phyloP scores from a whole-genome alignment of 805 yeast genomes.

The Starmerella gropengiesseri region DNA sequence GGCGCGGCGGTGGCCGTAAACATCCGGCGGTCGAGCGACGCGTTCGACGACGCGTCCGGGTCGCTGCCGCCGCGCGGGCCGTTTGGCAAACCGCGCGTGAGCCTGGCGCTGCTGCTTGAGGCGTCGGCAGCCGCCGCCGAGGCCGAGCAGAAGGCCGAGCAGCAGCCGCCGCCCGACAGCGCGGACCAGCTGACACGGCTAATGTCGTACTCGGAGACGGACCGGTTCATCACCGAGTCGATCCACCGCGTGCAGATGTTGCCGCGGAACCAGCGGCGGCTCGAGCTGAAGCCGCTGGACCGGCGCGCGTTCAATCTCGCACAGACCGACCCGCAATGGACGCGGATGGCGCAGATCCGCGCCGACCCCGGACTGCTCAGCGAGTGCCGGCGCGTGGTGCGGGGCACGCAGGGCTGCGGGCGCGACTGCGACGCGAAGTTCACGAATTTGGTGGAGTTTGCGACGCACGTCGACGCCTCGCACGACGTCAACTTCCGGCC shows the following conservation, averaged over 20 bases:
- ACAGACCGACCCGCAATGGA: slow-evolving; percentile 10
- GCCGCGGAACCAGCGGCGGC: slow-evolving; percentile 9
- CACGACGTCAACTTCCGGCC: slow-evolving; percentile 20
- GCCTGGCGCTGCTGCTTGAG: slow-evolving; percentile 16
- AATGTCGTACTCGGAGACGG: slow-evolving; percentile 10
- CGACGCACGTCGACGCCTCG: slow-evolving; percentile 15
- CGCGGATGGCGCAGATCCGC: slow-evolving; percentile 10
- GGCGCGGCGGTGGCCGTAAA: background rate
- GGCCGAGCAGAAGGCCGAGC: slow-evolving; percentile 14
- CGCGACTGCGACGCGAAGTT: slow-evolving; percentile 20
- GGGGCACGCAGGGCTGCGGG: slow-evolving; percentile 22
- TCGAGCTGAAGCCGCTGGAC: slow-evolving; percentile 16
- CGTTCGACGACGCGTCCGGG: background rate
- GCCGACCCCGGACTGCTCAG: slow-evolving; percentile 11
- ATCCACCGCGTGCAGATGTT: slow-evolving; percentile 15
- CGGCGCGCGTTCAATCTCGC: slow-evolving; percentile 10
- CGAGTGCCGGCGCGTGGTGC: slow-evolving; percentile 19
- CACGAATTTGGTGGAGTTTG: slow-evolving; percentile 14
- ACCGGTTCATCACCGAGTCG: slow-evolving; percentile 17
- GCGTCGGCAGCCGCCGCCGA: slow-evolving; percentile 19
- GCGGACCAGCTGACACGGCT: slow-evolving; percentile 2
- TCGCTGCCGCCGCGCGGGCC: background rate
- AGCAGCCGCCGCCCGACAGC: slow-evolving; percentile 6
- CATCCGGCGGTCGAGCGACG: background rate
- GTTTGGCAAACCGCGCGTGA: slow-evolving; percentile 11